A percentile compares a stretch with the other conserved stretches of the same genome.
phyloP scores from a whole-genome alignment of 2,329 filamentous ascomycete species.

The Paraphaeosphaeria sporulosa region DNA sequence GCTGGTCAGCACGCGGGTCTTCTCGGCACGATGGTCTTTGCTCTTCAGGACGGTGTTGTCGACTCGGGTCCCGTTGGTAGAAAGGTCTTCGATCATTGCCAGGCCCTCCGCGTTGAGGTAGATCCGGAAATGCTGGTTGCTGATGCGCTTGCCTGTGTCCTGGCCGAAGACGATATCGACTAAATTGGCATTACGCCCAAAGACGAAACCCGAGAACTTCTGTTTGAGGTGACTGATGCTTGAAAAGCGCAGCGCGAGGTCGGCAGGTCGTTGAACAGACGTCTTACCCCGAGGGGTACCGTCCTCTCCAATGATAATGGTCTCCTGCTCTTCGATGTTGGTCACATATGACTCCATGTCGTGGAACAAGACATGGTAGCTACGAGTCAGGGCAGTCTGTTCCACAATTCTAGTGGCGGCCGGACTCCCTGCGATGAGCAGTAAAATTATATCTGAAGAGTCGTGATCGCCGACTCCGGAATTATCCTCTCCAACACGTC shows the following conservation, averaged over 20 bases:
- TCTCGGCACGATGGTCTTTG: constrained; percentile 48
- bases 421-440: constrained; percentile 80
- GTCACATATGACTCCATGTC: constrained; percentile 48
- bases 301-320: constrained; percentile 56
- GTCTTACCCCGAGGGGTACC: background rate
- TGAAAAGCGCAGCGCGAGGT: constrained; percentile 83
- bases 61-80: constrained; percentile 94
- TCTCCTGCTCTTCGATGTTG: constrained; percentile 53
- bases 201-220: constrained; percentile 77
- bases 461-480: constrained; percentile 85
- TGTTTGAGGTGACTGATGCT: constrained; percentile 67
- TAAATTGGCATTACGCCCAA: constrained; percentile 75
- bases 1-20: constrained; percentile 71
- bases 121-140: constrained; percentile 96
- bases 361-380: constrained; percentile 65
- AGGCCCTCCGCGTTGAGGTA: constrained; percentile 85
- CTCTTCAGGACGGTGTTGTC: constrained; percentile 73
- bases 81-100: constrained; percentile 91
- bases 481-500: constrained; percentile 79
- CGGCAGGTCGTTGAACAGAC: constrained; percentile 47
- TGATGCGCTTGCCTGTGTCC: constrained; percentile 76
- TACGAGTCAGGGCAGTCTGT: constrained; percentile 59
- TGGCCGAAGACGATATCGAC: constrained; percentile 75
- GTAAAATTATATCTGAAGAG: constrained; percentile 86
- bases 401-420: constrained; percentile 76